Conservation (phyloP, 495 filamentous ascomycete species). For the Corynascus novoguineensis region DNA sequence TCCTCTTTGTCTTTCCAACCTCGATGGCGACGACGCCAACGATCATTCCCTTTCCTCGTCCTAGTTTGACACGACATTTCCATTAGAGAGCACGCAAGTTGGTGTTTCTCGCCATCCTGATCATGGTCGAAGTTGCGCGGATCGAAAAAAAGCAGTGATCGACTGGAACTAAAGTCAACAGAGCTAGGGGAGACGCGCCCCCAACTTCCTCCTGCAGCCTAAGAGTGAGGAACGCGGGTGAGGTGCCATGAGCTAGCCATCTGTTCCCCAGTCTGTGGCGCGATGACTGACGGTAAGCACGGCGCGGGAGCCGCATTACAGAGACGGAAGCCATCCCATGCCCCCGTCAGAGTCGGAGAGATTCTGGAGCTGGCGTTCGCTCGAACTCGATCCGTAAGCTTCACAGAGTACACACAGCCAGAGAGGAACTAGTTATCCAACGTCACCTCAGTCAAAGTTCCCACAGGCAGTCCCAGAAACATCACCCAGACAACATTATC, state of each 20-base stretch:
- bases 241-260: background rate
- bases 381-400: no score
- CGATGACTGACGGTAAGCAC: background rate
- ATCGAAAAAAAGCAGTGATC: background rate
- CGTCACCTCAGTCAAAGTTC: no score
- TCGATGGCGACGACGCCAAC: background rate
- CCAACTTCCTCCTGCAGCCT: background rate
- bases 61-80: background rate
- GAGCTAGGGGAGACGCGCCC: background rate
- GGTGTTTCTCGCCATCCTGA: background rate
- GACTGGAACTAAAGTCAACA: background rate
- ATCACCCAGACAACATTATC: no score
- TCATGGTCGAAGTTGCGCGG: background rate
- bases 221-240: background rate
- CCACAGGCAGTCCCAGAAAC: no score
- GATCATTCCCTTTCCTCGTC: background rate
- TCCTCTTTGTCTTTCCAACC: background rate
- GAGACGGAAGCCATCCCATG: background rate
- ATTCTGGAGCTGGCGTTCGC: background rate
- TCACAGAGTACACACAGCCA: no score
- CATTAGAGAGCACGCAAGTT: conserved; percentile 4
- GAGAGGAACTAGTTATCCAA: no score
- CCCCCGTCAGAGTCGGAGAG: background rate
- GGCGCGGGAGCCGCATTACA: background rate
- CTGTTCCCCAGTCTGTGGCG: background rate